A percentile compares a stretch with the other conserved stretches of the same genome.
Evolutionary conservation across 352 stramenopile species (phyloP).

Genomic region (Globisporangium splendens): DNA sequence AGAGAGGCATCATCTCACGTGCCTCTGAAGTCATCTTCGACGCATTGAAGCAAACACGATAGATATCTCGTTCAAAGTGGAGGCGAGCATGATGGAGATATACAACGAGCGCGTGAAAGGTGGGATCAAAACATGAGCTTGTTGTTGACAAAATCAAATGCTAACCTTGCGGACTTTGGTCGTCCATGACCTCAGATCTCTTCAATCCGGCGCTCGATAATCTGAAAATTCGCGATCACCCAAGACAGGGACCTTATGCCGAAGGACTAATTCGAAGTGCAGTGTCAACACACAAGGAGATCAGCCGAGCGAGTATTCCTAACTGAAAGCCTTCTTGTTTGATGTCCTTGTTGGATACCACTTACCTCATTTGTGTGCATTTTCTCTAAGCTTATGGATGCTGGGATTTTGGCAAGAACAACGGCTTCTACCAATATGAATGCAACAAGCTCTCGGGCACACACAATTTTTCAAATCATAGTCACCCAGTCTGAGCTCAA

Average conservation of each 20-base stretch:
- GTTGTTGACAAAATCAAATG: constrained; percentile 2
- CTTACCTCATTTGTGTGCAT: not conserved
- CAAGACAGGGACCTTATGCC: constrained; percentile 79
- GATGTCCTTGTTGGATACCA: not conserved
- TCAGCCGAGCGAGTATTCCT: constrained; percentile 54
- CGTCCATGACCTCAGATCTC: constrained; percentile 36
- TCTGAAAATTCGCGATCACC: constrained; percentile 87
- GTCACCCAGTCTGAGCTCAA: constrained; percentile 79
- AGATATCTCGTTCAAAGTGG: constrained; percentile 74
- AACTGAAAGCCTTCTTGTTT: too few relatives aligned
- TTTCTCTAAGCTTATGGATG: constrained; percentile 70
- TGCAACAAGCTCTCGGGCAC: constrained; percentile 74
- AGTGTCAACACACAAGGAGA: constrained; percentile 81
- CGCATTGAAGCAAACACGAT: constrained; percentile 53
- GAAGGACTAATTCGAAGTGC: constrained; percentile 75
- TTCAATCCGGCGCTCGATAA: constrained; percentile 84
- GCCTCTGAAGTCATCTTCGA: constrained; percentile 84
- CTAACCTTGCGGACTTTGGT: not conserved
- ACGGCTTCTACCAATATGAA: constrained; percentile 88
- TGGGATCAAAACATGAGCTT: constrained; percentile 1
- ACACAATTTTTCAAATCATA: constrained; percentile 86
- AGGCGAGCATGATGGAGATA: constrained; percentile 90
- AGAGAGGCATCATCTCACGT: constrained; percentile 83
- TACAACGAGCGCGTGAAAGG: constrained; percentile 89
- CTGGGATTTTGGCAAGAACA: constrained; percentile 75